Evolutionary conservation across 345 rosid species (phyloP).

Genomic region (Pugionium dolabratum): DNA sequence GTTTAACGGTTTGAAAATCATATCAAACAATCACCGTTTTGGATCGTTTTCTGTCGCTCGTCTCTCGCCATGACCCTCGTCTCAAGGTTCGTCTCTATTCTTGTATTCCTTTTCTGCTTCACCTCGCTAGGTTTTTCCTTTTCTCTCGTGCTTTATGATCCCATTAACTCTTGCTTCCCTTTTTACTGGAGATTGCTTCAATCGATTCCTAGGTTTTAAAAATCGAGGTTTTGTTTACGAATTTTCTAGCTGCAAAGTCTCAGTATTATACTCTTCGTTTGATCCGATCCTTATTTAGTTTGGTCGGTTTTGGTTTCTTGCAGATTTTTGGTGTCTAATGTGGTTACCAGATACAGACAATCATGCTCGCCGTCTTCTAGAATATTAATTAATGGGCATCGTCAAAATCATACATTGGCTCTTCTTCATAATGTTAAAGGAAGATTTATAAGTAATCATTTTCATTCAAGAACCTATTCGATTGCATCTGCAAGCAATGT

Average conservation of each 20-base stretch:
- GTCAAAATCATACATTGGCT: constrained; percentile 26
- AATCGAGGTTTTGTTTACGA: constrained; percentile 4
- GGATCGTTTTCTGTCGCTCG: not conserved
- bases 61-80: constrained; percentile 36
- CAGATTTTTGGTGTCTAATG: constrained; percentile 59
- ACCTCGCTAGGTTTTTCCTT: not conserved
- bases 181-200: not conserved
- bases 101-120: not conserved
- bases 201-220: constrained; percentile 1
- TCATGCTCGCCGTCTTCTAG: constrained; percentile 37
- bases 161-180: not conserved
- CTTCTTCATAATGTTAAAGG: constrained; percentile 40
- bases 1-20: constrained; percentile 2
- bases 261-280: constrained; percentile 5
- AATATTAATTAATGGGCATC: constrained; percentile 37
- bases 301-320: constrained; percentile 24
- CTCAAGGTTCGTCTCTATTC: constrained; percentile 36
- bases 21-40: not conserved
- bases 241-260: constrained; percentile 6
- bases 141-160: constrained; percentile 1
- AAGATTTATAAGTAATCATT: constrained; percentile 26
- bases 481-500: constrained; percentile 43
- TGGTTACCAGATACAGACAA: constrained; percentile 44
- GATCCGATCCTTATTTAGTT: constrained; percentile 4
- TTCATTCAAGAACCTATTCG: constrained; percentile 49